These are phyloP conservation scores for Pseudoperonospora humuli DNA, from an alignment of 352 stramenopile genomes.

Conservation along the genomic window DNA sequence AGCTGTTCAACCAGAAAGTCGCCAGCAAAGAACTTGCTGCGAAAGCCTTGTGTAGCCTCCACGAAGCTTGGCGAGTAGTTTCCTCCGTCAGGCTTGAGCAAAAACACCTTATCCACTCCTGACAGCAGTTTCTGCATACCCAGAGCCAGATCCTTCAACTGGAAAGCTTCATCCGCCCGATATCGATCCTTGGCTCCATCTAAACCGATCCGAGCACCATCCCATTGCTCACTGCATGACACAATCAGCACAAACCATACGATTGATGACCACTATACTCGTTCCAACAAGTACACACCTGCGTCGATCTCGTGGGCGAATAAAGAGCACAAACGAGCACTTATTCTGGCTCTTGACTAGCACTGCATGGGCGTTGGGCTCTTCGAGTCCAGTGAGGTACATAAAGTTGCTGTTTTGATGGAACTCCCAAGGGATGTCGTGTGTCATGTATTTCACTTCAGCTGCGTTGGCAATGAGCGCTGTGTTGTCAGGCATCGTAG, in stretches of 20 bases:
- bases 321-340: constrained; percentile 66
- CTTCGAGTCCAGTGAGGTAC: constrained; percentile 76
- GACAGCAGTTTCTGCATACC: constrained; percentile 50
- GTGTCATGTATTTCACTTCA: constrained; percentile 79
- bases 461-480: constrained; percentile 64
- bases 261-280: neutral
- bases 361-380: constrained; percentile 69
- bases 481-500: constrained; percentile 57
- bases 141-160: constrained; percentile 47
- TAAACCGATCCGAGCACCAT: constrained; percentile 58
- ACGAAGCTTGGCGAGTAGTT: constrained; percentile 51
- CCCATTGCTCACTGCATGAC: constrained; percentile 62
- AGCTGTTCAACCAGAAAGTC: constrained; percentile 72
- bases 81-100: constrained; percentile 51
- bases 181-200: constrained; percentile 52
- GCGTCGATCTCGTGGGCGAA: constrained; percentile 61
- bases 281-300: constrained; percentile 22
- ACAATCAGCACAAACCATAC: neutral
- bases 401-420: constrained; percentile 82
- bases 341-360: constrained; percentile 60
- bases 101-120: constrained; percentile 55
- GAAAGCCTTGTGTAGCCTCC: constrained; percentile 46
- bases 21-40: constrained; percentile 65
- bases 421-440: constrained; percentile 85
- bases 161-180: constrained; percentile 57